Evolutionary conservation across 139 green algal genomes (phyloP).

Genomic region (Micractinium sp.): DNA sequence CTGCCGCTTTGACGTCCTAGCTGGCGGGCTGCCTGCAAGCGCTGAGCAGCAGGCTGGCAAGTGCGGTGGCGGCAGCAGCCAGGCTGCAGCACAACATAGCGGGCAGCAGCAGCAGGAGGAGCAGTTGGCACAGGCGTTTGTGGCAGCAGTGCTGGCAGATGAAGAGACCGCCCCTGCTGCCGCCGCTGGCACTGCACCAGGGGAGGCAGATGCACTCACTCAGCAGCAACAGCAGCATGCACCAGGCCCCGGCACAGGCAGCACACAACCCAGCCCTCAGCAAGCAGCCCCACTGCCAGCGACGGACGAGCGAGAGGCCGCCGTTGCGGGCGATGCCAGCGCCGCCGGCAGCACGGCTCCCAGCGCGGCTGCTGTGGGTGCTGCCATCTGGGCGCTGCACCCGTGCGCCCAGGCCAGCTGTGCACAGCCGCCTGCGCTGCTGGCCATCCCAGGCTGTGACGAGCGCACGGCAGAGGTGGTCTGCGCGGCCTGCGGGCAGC

Average conservation of each 20-base stretch:
- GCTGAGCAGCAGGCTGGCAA: not conserved
- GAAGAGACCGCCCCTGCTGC: not conserved
- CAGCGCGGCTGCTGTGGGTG: not conserved
- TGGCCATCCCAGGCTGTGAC: conserved; percentile 21
- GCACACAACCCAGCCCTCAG: not conserved
- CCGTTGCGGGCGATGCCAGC: not conserved
- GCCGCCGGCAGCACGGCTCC: not conserved
- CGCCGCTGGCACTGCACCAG: not conserved
- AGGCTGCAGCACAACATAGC: not conserved
- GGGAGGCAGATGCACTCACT: not conserved
- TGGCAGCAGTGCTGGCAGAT: not conserved
- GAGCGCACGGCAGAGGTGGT: conserved; percentile 20
- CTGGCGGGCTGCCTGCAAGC: not conserved
- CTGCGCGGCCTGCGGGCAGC: conserved; percentile 22
- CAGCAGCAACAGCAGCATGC: not conserved
- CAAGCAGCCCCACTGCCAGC: not conserved
- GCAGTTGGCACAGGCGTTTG: not conserved
- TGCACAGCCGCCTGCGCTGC: not conserved
- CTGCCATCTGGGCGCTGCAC: conserved; percentile 21
- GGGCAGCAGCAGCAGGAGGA: not conserved
- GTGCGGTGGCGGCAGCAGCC: not conserved
- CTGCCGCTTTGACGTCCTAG: conserved; percentile 37
- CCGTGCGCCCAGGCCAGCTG: conserved; percentile 1
- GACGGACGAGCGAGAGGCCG: not conserved
- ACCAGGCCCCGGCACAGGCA: not conserved